Percentiles rank a stretch among this genome's conserved stretches.
phyloP scores from a whole-genome alignment of 202 grass and related monocot genomes.

The Eragrostis tef region DNA sequence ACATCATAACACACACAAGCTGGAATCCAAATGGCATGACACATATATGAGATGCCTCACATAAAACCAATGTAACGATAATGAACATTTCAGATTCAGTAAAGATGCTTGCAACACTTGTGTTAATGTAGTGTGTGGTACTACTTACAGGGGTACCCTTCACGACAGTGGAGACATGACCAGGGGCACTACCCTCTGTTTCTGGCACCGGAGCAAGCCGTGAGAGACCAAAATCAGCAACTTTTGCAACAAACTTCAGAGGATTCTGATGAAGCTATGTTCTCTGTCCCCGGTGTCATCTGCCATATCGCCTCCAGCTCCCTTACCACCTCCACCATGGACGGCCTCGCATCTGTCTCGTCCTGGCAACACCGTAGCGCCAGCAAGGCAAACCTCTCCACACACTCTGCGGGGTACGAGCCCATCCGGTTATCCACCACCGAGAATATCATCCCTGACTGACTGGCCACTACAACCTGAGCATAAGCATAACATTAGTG shows the following conservation, averaged over 20 bases:
- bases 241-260: conserved; percentile 73
- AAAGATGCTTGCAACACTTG: neutral
- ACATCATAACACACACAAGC: neutral
- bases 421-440: conserved; percentile 71
- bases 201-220: conserved; percentile 70
- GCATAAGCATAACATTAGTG: neutral
- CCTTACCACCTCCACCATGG: conserved; percentile 75
- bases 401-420: conserved; percentile 59
- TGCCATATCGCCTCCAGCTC: conserved; percentile 74
- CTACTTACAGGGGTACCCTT: conserved; percentile 93
- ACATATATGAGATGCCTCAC: no score
- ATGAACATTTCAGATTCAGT: neutral
- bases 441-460: conserved; percentile 71
- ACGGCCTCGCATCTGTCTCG: conserved; percentile 72
- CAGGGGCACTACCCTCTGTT: conserved; percentile 67
- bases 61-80: neutral
- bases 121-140: neutral
- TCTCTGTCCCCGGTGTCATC: conserved; percentile 71
- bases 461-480: conserved; percentile 66
- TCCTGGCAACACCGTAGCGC: conserved; percentile 78
- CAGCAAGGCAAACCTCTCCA: conserved; percentile 66
- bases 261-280: conserved; percentile 36
- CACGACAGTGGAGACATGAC: conserved; percentile 87
- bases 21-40: neutral
- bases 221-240: conserved; percentile 97